phyloP scores from a whole-genome alignment of 768 basidiomycete species.

The Suillus subalutaceus region DNA sequence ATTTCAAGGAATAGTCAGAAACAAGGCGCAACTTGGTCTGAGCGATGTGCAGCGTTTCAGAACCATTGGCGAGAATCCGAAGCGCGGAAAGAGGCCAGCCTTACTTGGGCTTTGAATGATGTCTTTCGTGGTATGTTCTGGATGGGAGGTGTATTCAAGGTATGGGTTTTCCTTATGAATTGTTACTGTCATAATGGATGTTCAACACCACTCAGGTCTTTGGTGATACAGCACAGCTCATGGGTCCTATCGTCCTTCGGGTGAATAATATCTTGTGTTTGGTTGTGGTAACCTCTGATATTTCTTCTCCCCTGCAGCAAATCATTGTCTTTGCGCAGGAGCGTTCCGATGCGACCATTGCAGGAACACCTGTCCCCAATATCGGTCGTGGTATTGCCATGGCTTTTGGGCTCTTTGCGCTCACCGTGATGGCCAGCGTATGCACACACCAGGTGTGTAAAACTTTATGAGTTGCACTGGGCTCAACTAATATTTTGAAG shows the following conservation, averaged over 20 bases:
- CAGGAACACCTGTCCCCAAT: constrained; percentile 37
- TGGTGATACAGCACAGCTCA: constrained; percentile 62
- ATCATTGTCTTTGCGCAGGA: constrained; percentile 65
- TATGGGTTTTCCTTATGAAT: constrained; percentile 17
- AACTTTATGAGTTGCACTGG: neutral
- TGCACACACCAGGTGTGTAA: constrained; percentile 59
- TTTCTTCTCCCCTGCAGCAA: constrained; percentile 33
- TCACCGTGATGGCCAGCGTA: constrained; percentile 55
- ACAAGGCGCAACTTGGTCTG: constrained; percentile 23
- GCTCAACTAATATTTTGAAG: constrained; percentile 26
- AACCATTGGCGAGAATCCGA: constrained; percentile 47
- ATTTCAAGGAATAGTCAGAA: constrained; percentile 12
- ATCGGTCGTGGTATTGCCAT: constrained; percentile 62
- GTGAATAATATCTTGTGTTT: constrained; percentile 27
- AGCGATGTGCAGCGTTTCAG: constrained; percentile 36
- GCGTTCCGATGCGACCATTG: constrained; percentile 41
- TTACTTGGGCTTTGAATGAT: constrained; percentile 65
- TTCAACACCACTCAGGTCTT: constrained; percentile 44
- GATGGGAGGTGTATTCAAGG: constrained; percentile 64
- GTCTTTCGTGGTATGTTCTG: constrained; percentile 62
- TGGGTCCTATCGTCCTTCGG: constrained; percentile 65
- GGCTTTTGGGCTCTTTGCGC: constrained; percentile 54
- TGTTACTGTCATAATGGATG: neutral
- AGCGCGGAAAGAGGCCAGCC: constrained; percentile 51
- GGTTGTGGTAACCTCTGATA: neutral